These are phyloP conservation scores for Pichia sp. DNA, from an alignment of 1,139 yeast species.

Conservation along the genomic window DNA sequence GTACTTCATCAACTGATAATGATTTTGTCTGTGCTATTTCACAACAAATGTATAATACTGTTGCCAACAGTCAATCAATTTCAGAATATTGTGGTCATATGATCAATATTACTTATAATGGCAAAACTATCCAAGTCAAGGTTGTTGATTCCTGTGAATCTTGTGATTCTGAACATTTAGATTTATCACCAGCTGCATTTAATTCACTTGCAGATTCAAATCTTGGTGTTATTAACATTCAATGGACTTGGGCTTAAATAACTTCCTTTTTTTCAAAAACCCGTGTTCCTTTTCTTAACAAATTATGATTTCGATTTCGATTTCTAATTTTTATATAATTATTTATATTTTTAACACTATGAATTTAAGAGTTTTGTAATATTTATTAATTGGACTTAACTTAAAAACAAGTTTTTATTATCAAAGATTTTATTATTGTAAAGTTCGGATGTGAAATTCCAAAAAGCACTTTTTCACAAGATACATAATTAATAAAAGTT, in stretches of 20 bases:
- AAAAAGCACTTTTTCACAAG: too few relatives aligned
- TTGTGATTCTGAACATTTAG: conserved; percentile 42
- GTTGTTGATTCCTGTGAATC: conserved; percentile 52
- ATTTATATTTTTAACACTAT: too few relatives aligned
- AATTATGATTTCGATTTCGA: background rate
- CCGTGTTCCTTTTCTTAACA: too few relatives aligned
- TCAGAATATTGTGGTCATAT: conserved; percentile 43
- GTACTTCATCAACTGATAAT: conserved; percentile 27
- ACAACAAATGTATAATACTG: conserved; percentile 27
- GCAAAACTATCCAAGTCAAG: conserved; percentile 43
- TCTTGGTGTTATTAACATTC: conserved; percentile 42
- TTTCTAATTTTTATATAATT: too few relatives aligned
- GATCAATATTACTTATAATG: conserved; percentile 38
- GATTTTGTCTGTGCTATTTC: conserved; percentile 32
- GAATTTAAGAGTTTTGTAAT: too few relatives aligned
- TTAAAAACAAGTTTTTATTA: too few relatives aligned
- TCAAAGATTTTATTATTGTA: too few relatives aligned
- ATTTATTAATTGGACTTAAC: too few relatives aligned
- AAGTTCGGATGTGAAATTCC: too few relatives aligned
- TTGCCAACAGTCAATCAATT: conserved; percentile 23
- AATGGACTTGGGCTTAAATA: conserved; percentile 37
- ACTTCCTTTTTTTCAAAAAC: background rate
- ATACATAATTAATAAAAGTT: background rate
- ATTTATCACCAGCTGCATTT: conserved; percentile 51
- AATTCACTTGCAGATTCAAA: conserved; percentile 37